These are phyloP conservation scores for Pontederia crassipes DNA, from an alignment of 176 grass and related monocot species.

Conservation along the genomic window DNA sequence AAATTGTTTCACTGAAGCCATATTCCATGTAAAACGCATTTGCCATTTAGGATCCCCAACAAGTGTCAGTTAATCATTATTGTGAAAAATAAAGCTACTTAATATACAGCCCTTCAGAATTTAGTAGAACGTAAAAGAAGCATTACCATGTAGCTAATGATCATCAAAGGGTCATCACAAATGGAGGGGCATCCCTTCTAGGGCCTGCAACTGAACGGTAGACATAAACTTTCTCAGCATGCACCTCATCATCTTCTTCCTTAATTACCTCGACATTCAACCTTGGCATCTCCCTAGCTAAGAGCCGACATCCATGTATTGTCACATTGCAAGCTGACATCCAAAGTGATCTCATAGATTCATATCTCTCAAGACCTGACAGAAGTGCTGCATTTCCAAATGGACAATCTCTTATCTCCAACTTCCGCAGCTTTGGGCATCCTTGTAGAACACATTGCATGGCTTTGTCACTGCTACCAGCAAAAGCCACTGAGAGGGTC, in stretches of 20 bases:
- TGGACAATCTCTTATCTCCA: conserved; percentile 85
- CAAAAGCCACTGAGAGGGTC: conserved; percentile 83
- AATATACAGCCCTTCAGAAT: too few relatives aligned
- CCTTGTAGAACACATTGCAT: conserved; percentile 72
- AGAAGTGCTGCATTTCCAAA: conserved; percentile 58
- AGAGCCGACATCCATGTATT: conserved; percentile 48
- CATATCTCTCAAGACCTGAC: conserved; percentile 53
- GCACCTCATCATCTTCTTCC: conserved; percentile 25
- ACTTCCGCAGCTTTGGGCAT: conserved; percentile 59
- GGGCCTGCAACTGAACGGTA: conserved; percentile 63
- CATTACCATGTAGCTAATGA: too few relatives aligned
- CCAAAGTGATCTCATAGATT: conserved; percentile 90
- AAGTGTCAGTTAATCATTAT: too few relatives aligned
- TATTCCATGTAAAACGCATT: too few relatives aligned
- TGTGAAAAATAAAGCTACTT: too few relatives aligned
- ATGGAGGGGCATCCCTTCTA: conserved; percentile 48
- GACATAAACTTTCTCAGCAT: conserved; percentile 65
- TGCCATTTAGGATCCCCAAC: too few relatives aligned
- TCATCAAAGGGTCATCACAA: conserved; percentile 27
- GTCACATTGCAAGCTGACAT: conserved; percentile 80
- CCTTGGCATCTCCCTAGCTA: conserved; percentile 48
- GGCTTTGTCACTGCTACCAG: conserved; percentile 58
- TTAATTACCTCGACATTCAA: conserved; percentile 73
- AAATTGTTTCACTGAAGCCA: too few relatives aligned
- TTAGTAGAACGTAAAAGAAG: too few relatives aligned